These are phyloP conservation scores for Leucoagaricus sp. DNA, from an alignment of 1,284 basidiomycete species.

Conservation along the genomic window DNA sequence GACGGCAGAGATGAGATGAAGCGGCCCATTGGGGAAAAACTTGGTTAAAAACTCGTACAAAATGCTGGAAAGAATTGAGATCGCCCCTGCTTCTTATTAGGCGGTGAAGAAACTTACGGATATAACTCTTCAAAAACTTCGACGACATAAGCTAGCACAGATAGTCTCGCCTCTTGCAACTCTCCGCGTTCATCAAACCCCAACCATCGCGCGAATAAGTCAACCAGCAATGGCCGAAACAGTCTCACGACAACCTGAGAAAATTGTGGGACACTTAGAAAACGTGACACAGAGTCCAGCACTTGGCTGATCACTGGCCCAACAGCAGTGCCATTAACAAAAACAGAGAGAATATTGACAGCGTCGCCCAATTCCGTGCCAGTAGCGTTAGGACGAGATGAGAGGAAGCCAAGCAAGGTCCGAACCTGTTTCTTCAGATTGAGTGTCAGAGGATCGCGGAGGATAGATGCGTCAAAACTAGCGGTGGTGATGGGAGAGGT, in stretches of 20 bases:
- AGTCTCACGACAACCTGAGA: constrained; percentile 48
- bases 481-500: constrained; percentile 10
- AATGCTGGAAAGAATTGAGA: constrained; percentile 38
- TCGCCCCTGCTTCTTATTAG: background rate
- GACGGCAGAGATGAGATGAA: constrained; percentile 42
- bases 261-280: constrained; percentile 16
- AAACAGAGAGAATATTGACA: background rate
- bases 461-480: background rate
- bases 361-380: background rate
- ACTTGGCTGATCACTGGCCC: background rate
- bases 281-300: constrained; percentile 10
- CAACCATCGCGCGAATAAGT: constrained; percentile 74
- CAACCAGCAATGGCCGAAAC: constrained; percentile 70
- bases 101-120: constrained; percentile 52
- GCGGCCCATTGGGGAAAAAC: constrained; percentile 55
- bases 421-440: constrained; percentile 10
- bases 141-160: constrained; percentile 61
- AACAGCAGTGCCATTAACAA: background rate
- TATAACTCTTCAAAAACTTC: constrained; percentile 76
- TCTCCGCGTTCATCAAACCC: constrained; percentile 47
- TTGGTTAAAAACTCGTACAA: constrained; percentile 49
- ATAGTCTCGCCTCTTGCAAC: constrained; percentile 38
- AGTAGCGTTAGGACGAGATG: background rate
- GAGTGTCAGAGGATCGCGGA: constrained; percentile 9
- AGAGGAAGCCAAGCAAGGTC: background rate